Base-by-base conservation (phyloP, 306 rosid genomes). In the Malus fusca region DNA sequence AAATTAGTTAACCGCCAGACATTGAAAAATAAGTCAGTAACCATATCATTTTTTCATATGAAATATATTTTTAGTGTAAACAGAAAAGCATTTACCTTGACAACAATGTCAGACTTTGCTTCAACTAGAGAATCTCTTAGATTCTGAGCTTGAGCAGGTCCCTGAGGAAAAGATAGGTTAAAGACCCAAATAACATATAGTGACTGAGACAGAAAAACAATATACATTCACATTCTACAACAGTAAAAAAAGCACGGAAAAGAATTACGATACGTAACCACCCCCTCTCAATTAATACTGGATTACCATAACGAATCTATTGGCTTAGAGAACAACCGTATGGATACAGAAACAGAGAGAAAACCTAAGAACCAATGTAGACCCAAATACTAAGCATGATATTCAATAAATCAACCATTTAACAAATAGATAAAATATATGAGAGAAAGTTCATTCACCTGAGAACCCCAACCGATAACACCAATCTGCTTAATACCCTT, bases 101-200 rank as follows among this genome's bases (percentile, higher is more conserved):
- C 99, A 67, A 89, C 97, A 74, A 90, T 88, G 79, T 95, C 90
- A 80, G 97, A 95, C 82, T 89, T 95, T 1, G 89, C 97, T 74
- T 89, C 97, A 75, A 86, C 84, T 66, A 95, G 90, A 23, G 99
- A 95, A 76, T 95, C 99, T 79, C 97, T 85, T 13, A 95, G 77
- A 80, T 95, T 95, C 88, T 95, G 99, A 11, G 99, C 99, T 83
- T 95, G 99, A 51, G 99, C 99, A 81, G 99, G 99, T 75, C 97
- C 99, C 99, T 95, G 82, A 67, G 61, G 30, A 9, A 76, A 30
- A 66, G 9, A 70, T 19, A 61, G 35, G 21, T 11, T 43, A 61
- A 19, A 62, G 60, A 56, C 12, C 76, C 28, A 13, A n/a, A 58
- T 53, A 55, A 37, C 6, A 40, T 22, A 72, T 23, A 18, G 13